These are phyloP conservation scores for Aspergillus saccharolyticus DNA, from an alignment of 495 filamentous ascomycete species.

Conservation along the genomic window DNA sequence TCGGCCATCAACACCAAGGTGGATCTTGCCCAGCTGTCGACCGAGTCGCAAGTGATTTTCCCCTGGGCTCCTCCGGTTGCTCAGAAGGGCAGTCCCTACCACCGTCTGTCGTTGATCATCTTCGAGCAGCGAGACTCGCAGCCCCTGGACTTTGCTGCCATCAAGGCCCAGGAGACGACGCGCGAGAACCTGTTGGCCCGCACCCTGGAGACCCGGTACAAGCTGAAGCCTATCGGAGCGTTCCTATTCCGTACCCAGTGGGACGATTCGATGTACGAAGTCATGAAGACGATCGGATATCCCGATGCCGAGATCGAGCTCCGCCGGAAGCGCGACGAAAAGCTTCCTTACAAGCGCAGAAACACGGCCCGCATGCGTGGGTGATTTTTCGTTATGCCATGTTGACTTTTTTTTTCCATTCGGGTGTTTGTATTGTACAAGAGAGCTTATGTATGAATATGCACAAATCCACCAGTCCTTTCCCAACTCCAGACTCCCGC, in stretches of 20 bases:
- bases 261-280: slow-evolving; percentile 77
- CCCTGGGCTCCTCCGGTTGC: slow-evolving; percentile 82
- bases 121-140: slow-evolving; percentile 66
- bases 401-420: slow-evolving; percentile 25
- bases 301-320: slow-evolving; percentile 78
- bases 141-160: slow-evolving; percentile 52
- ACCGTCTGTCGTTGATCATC: slow-evolving; percentile 78
- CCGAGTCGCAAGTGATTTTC: slow-evolving; percentile 59
- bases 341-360: slow-evolving; percentile 51
- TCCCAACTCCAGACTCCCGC: slow-evolving; percentile 28
- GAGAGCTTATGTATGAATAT: slow-evolving; percentile 44
- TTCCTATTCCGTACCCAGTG: slow-evolving; percentile 83
- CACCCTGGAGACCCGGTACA: slow-evolving; percentile 62
- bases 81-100: slow-evolving; percentile 87
- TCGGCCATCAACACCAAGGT: slow-evolving; percentile 50
- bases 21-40: slow-evolving; percentile 45
- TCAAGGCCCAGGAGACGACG: slow-evolving; percentile 48
- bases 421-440: slow-evolving; percentile 45
- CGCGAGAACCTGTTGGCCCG: slow-evolving; percentile 68
- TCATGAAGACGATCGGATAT: slow-evolving; percentile 77
- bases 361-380: slow-evolving; percentile 44
- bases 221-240: slow-evolving; percentile 69
- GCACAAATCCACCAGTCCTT: slow-evolving; percentile 27
- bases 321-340: slow-evolving; percentile 63
- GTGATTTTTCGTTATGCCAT: slow-evolving; percentile 21